Base-by-base conservation (phyloP, 1,284 basidiomycete species). In the Meira miltonrushii region DNA sequence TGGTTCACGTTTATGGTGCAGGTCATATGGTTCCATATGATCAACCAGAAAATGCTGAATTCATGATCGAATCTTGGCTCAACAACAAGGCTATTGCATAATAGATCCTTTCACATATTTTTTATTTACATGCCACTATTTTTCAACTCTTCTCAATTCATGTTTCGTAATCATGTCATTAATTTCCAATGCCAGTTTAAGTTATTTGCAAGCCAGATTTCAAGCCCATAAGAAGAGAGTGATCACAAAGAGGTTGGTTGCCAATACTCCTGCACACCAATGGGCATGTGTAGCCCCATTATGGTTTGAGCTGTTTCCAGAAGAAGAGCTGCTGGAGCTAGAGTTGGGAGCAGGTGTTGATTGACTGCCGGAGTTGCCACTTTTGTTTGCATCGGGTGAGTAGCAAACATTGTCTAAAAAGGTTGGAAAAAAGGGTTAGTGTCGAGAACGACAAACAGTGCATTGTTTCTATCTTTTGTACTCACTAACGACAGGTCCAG, bases 21-120 rank as follows among this genome's bases (percentile, higher is more conserved):
- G 75, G 75, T 19, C 75, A 77, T 60, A 77, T 77, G 75, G 69
- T 77, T 3, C 89, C 89, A 4, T 86, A 83, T 70, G 88, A 93
- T 78, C 88, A 91, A 72, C 87, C 89, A 0, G 87, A 87, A 67
- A 88, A 84, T 46, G 85, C 89, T 54, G 79, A 83, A 73, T 82
- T 83, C 61, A 80, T 86, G 81, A 80, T 85, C 69, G 79, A 80
- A 43, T 74, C 80, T 56, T 85, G 84, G 84, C 78, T 85, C 53
- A 75, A 79, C 49, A 82, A 84, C 71, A 74, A 82, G 66, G 80
- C 81, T 38, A 67, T 83, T 25, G 41, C 46, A 19, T 53, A 33
- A 54, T 53, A 7, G 37, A 13, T 28, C 50, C 11, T 44, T 9
- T 4, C 9, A 17, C 43, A 25, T 25, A 25, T 52, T 17, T 46